Evolutionary conservation across 441 rosid species (phyloP).

Genomic region (Corymbia calophylla): DNA sequence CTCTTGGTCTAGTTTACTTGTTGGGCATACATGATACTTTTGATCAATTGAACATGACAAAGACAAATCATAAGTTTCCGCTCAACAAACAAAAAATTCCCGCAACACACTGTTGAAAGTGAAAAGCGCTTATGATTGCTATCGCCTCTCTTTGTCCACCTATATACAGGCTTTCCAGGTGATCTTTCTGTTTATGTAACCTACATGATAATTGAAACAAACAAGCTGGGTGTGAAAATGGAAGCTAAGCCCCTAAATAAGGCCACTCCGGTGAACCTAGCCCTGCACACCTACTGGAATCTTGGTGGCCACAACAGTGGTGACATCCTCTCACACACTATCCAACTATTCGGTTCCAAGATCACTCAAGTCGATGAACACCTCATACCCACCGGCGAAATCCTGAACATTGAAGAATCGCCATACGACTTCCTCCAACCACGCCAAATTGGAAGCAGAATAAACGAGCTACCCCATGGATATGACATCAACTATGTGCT

Average conservation of each 20-base stretch:
- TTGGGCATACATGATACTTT: neutral
- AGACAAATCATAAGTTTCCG: neutral
- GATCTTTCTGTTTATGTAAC: constrained; percentile 45
- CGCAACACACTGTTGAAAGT: neutral
- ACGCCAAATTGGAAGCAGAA: constrained; percentile 28
- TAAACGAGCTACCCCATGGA: constrained; percentile 39
- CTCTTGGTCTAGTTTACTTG: neutral
- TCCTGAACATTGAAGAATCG: constrained; percentile 29
- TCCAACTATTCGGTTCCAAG: constrained; percentile 37
- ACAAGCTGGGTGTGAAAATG: constrained; percentile 55
- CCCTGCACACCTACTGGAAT: constrained; percentile 74
- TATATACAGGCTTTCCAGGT: constrained; percentile 40
- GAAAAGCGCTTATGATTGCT: neutral
- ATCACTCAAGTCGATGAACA: constrained; percentile 56
- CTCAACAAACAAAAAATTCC: neutral
- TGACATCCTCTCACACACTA: constrained; percentile 42
- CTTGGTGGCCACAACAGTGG: constrained; percentile 56
- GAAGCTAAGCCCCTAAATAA: constrained; percentile 42
- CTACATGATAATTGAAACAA: constrained; percentile 36
- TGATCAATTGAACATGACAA: neutral
- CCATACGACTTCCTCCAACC: constrained; percentile 49
- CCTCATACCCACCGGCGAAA: constrained; percentile 67
- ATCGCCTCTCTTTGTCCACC: neutral
- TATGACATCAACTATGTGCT: constrained; percentile 69
- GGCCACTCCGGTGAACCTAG: constrained; percentile 61